Percentiles rank a stretch among this genome's conserved stretches.
Conservation (phyloP, 768 basidiomycete species). For the Auriscalpium orientale region DNA sequence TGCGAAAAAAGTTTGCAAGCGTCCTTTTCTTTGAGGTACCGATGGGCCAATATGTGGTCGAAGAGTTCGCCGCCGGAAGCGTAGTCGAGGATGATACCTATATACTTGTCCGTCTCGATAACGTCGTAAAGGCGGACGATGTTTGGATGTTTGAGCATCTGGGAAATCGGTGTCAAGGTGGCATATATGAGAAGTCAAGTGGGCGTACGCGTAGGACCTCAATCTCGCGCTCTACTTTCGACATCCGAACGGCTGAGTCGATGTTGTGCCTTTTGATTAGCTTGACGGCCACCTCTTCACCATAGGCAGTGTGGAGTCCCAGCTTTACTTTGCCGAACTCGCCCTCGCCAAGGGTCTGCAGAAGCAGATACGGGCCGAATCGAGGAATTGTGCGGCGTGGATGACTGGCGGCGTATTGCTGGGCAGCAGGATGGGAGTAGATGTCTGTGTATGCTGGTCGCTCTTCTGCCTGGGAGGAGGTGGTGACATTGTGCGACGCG, state of each 20-base stretch:
- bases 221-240: constrained; percentile 96
- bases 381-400: constrained; percentile 82
- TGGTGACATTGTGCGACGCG: constrained; percentile 66
- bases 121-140: constrained; percentile 98
- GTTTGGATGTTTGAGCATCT: constrained; percentile 95
- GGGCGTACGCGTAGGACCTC: constrained; percentile 84
- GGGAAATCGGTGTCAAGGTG: constrained; percentile 3
- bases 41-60: constrained; percentile 97
- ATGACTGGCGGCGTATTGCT: constrained; percentile 76
- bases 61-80: constrained; percentile 98
- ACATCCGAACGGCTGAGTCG: constrained; percentile 78
- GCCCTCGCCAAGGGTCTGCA: constrained; percentile 96
- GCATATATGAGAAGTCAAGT: constrained; percentile 4
- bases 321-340: constrained; percentile 99
- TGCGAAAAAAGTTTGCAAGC: constrained; percentile 96
- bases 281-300: constrained; percentile 98
- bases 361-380: constrained; percentile 91
- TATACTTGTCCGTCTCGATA: constrained; percentile 99
- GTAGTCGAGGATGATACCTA: constrained; percentile 98
- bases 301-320: constrained; percentile 89
- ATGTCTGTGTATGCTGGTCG: constrained; percentile 58
- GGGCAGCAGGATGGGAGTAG: constrained; percentile 77
- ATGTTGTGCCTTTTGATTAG: constrained; percentile 90
- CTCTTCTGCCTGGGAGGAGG: constrained; percentile 39
- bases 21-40: constrained; percentile 90